Evolutionary conservation across 164 flowering plant species (phyloP), one percentile per base, ranked within the genome.

Genomic region (Liriodendron chinense): DNA sequence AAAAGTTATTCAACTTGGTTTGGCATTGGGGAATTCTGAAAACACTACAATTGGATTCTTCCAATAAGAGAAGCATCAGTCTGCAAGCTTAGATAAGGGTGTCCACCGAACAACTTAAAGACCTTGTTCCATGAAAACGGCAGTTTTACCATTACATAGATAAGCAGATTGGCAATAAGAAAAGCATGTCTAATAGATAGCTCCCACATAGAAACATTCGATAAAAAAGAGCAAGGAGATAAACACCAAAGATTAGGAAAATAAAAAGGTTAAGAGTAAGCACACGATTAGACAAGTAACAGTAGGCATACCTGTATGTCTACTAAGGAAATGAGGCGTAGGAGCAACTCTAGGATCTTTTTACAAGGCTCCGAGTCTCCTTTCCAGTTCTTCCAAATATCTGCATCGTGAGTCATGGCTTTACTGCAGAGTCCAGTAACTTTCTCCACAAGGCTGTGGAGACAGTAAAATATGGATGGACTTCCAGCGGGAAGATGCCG

Each of bases 401-500:
- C 82, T 74, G 68, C 75, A 43, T 89, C 86, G 34, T 71, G 68
- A 57, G 69, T 68, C 66, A 68, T 75, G 49, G 82, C 82, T 80
- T 83, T 85, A 72, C 80, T 74, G 74, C 90, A 89, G n/a, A 92
- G 89, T 22, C 34, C 76, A 65, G 79, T 82, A 66, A 89, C 86
- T 81, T 90, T 88, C 28, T 88, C 92, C 26, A 86, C 87, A 67
- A 94, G 91, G 81, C 85, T 78, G 64, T 93, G 86, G 61, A 96
- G 80, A 75, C 90, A 86, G 81, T 88, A 96, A 83, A 87, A 88
- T 78, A 84, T 86, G 28, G 96, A 91, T 7, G 98, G 92, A 84
- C 97, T 89, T 79, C 98, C 98, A 62, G 98, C 97, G 72, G 98
- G 98, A 82, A 94, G 97, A 86, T 92, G 80, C 34, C 92, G 86